Percentiles rank a stretch among this genome's conserved stretches.
Evolutionary conservation across 2,329 filamentous ascomycete species (phyloP).

Genomic region (Fusarium chuoi): DNA sequence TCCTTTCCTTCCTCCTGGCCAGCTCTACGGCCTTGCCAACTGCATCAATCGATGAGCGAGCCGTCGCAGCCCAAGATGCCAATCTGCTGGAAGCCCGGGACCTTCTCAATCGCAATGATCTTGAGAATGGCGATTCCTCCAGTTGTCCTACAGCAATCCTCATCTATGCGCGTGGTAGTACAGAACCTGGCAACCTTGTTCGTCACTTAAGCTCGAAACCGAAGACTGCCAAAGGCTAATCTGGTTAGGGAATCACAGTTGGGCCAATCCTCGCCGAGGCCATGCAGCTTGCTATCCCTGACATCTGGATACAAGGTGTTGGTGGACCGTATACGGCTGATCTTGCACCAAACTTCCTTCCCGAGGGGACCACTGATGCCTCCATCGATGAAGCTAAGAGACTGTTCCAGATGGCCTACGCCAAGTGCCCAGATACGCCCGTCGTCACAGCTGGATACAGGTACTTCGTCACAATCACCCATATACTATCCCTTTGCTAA

Average conservation of each 20-base stretch:
- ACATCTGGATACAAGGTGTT: slow-evolving; percentile 10
- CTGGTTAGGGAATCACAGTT: neutral
- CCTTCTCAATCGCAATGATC: neutral
- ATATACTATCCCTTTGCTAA: neutral
- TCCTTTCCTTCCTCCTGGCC: neutral
- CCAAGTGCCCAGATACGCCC: slow-evolving; percentile 1
- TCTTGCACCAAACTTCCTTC: neutral
- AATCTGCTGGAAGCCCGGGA: neutral
- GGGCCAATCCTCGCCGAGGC: neutral
- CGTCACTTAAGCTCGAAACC: rapidly evolving
- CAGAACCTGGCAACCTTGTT: neutral
- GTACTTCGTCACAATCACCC: rapidly evolving
- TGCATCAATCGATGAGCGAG: neutral
- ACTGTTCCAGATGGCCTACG: neutral
- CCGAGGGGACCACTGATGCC: neutral
- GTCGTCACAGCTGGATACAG: slow-evolving; percentile 8
- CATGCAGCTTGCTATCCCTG: neutral
- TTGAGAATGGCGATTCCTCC: neutral
- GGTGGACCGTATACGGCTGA: neutral
- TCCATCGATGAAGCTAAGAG: neutral
- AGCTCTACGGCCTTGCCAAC: neutral
- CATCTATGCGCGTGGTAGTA: neutral
- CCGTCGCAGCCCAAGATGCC: neutral
- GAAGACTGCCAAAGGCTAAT: neutral
- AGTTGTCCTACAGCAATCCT: slow-evolving; percentile 4